Base-by-base conservation (phyloP, 2,329 filamentous ascomycete species). In the Pyricularia sp. region DNA sequence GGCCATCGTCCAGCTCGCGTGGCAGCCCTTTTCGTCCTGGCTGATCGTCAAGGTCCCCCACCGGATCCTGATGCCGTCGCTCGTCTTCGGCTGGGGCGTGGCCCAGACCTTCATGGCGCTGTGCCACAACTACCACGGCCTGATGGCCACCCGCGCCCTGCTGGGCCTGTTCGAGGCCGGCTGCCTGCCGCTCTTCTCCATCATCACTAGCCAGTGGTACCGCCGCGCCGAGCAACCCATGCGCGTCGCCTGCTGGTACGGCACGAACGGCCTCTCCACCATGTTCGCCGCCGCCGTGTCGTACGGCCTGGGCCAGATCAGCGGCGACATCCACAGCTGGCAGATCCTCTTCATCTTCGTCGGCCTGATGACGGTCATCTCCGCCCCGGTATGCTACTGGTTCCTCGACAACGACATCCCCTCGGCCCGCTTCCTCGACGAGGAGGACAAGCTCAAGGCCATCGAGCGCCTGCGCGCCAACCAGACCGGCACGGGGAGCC, bases 381-480 rank as follows among this genome's bases (percentile, higher is more conserved):
- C 85, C 0, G 82, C 83, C 0, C 88, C 88, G 0, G 71, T 90
- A 79, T 88, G 0, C 33, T 90, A 87, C 77, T 86, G 81, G 79
- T 81, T 81, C 64, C 81, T 91, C 1, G 86, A 89, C 74, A 84
- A 85, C 74, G 86, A 88, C 71, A 83, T 89, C 23, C 75, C 81
- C 0, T 83, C 84, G 0, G 84, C 84, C 0, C 80, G 84, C 17
- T 86, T 85, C 69, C 74, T 95, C 30, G 90, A 81, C 9, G 84
- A 89, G 68, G 82, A 87, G 64, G 92, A 94, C 72, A 86, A 87
- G 14, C 76, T 88, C 0, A 82, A 92, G 61, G 90, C 89, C 0
- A 81, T 93, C 30, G 91, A 92, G 71, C 84, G 92, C 0, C 86
- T 94, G 6, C 83, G 91, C 0, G 83, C 87, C 26, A 94, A 94